Base-by-base conservation (phyloP, 768 basidiomycete genomes). In the Chiua virens region DNA sequence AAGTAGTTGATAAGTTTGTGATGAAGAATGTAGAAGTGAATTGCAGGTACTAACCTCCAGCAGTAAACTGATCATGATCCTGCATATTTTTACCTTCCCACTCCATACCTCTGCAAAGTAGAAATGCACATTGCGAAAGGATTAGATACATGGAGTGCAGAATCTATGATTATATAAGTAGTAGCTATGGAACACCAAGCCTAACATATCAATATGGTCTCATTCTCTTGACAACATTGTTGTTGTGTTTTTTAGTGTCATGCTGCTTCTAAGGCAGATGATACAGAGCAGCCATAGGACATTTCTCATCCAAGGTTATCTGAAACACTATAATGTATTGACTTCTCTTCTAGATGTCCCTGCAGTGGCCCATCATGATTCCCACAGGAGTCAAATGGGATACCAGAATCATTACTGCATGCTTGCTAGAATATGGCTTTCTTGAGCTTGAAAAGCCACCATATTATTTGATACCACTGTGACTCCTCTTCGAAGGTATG, bases 331-430 rank as follows among this genome's bases (percentile, higher is more conserved):
- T 79, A 81, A 30, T 80, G 81, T 37, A 79, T 86, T 34, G 79
- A 60, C 2, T 87, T 91, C 68, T 89, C 88, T 13, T 89, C 89
- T 1, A 83, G 86, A 62, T 79, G 89, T 14, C 89, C 87, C 1
- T 80, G 86, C 10, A 80, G 71, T 49, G 69, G 76, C 5, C 72
- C 68, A 25, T 46, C 57, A 25, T 59, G 51, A 44, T 70, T 65
- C 22, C 55, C 68, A 2, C 62, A 60, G 21, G 39, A 17, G 21
- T 42, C 58, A 3, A 46, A 56, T 14, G 47, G 40, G 9, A 23
- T 52, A 23, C 42, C 52, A 10, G 64, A 59, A 20, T 4, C 52
- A 11, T 62, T 49, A 2, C 60, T 48, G 13, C 50, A 56, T 13
- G 27, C 58, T 39, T 53, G 67, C 15, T 53, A 65, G 3, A 58